Base-by-base conservation (phyloP, 208 protist genomes). In the Spongospora subterranea region DNA sequence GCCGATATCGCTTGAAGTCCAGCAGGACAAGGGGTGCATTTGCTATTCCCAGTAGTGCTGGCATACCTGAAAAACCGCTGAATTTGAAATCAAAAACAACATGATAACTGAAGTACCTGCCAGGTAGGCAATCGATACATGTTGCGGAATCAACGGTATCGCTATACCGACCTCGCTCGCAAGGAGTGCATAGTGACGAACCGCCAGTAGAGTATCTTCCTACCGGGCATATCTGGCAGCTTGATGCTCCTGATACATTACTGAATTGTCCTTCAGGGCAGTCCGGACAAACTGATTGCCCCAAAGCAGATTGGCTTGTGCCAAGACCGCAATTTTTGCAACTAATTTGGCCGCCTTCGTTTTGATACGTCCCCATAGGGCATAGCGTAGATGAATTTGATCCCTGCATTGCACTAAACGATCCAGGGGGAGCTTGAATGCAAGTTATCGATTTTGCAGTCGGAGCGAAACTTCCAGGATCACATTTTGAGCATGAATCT, bases 241-340 rank as follows among this genome's bases (percentile, higher is more conserved):
- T 35, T 1, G 17, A 29, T n/a, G 35, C 1, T 11, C 32, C 88
- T 29, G 88, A 53, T 43, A 35, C 88, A 43, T 89, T 89, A 0
- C 11, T 13, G 88, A 64, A 60, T 43, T 89, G 40, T 46, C 88
- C 88, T 29, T 89, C 40, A n/a, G 40, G 45, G 46, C 88, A 89
- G 11, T 32, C 13, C 1, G 11, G 11, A 43, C 39, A 89, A 13
- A 43, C n/a, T 46, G 40, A 32, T 43, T 89, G 88, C 11, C 88
- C 88, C 32, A 46, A 20, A 46, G 13, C 40, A 29, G 40, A 35
- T 43, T 89, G 88, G 11, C n/a, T 35, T 13, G 39, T 39, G 0
- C 88, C 88, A 0, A 64, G 32, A 13, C 13, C 32, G 88, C 24
- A 35, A 20, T 43, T 6, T 20, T 46, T 46, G 41, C 88, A 89